Evolutionary conservation across 2,329 filamentous ascomycete genomes (phyloP).

Genomic region (Aspergillus nomiae): DNA sequence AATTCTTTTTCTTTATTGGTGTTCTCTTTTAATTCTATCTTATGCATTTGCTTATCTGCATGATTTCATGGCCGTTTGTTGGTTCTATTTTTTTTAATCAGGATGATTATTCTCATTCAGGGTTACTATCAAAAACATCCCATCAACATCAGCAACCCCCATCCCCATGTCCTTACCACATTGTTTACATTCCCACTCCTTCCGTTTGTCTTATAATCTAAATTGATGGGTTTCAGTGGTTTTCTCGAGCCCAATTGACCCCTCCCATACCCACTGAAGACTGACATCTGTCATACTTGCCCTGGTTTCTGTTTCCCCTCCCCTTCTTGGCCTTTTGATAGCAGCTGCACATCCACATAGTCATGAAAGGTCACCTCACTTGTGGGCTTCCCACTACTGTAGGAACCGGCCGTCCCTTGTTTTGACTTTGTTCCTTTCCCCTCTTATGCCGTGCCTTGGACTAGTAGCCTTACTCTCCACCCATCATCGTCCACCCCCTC

Average conservation of each 20-base stretch:
- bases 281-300: not conserved
- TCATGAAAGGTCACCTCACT: not conserved
- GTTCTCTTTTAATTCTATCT: not conserved
- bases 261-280: not conserved
- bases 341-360: not conserved
- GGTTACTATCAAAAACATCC: slow-evolving; percentile 1
- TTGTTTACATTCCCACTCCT: slow-evolving; percentile 1
- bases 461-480: slow-evolving; percentile 4
- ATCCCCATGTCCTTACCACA: not conserved
- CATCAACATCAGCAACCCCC: not conserved
- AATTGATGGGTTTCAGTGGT: not conserved
- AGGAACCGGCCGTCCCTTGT: slow-evolving; percentile 3
- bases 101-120: not conserved
- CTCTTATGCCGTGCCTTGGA: slow-evolving; percentile 4
- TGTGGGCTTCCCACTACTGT: slow-evolving; percentile 3
- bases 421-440: slow-evolving; percentile 16
- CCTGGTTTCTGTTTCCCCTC: not conserved
- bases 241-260: not conserved
- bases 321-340: not conserved
- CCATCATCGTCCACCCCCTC: slow-evolving; percentile 10
- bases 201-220: not conserved
- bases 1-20: slow-evolving; percentile 5
- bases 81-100: slow-evolving; percentile 6
- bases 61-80: not conserved
- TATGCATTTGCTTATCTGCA: slow-evolving; percentile 4